Conservation (phyloP, 805 yeast genomes). For the Geotrichum ghanense region DNA sequence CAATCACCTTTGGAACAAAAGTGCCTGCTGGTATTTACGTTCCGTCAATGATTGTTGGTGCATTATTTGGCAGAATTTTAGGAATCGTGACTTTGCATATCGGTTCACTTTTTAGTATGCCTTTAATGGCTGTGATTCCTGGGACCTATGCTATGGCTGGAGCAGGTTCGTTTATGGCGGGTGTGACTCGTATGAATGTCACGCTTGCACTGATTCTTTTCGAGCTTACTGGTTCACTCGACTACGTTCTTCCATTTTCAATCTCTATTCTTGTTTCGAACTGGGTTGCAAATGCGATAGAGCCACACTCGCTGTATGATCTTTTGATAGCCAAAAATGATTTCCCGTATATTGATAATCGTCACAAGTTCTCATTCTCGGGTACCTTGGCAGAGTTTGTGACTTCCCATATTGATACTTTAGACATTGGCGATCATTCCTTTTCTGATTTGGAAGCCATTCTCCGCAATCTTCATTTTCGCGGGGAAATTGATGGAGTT, state of each 20-base stretch:
- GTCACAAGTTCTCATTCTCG: slow-evolving; percentile 26
- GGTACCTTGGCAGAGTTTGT: slow-evolving; percentile 32
- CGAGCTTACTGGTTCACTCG: slow-evolving; percentile 46
- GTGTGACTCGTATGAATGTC: slow-evolving; percentile 85
- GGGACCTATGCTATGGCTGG: slow-evolving; percentile 95
- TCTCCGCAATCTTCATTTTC: slow-evolving; percentile 29
- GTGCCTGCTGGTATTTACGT: slow-evolving; percentile 52
- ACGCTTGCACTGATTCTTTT: slow-evolving; percentile 94
- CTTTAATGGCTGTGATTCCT: slow-evolving; percentile 47
- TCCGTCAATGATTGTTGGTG: slow-evolving; percentile 55
- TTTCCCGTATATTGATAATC: slow-evolving; percentile 42
- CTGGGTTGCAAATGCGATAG: slow-evolving; percentile 43
- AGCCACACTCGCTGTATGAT: slow-evolving; percentile 41
- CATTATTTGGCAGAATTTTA: slow-evolving; percentile 42
- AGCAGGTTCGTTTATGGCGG: slow-evolving; percentile 90
- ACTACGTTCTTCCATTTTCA: slow-evolving; percentile 46
- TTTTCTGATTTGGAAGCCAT: slow-evolving; percentile 26
- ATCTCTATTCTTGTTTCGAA: slow-evolving; percentile 46
- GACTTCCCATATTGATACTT: slow-evolving; percentile 28
- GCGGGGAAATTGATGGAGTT: slow-evolving; percentile 41
- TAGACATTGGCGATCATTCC: slow-evolving; percentile 27
- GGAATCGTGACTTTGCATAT: slow-evolving; percentile 34
- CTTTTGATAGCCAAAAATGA: slow-evolving; percentile 35
- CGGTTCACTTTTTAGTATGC: slow-evolving; percentile 3
- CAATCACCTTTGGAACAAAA: slow-evolving; percentile 45